Percentiles rank a stretch among this genome's conserved stretches.
Evolutionary conservation across 805 yeast genomes (phyloP).

Genomic region (Candida quercuum): DNA sequence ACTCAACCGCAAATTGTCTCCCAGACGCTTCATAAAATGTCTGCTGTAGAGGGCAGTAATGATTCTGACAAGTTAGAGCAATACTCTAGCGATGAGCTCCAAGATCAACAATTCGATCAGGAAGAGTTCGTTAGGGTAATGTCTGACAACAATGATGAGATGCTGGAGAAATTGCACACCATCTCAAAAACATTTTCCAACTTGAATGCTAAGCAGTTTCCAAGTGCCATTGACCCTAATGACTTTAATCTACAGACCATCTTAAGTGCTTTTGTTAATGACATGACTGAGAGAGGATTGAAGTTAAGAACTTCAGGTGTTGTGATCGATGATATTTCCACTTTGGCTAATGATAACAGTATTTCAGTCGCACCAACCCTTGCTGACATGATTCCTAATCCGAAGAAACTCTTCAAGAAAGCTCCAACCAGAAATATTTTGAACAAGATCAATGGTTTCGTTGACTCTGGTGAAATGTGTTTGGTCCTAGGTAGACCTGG

Average conservation of each 20-base stretch:
- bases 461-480: constrained; percentile 63
- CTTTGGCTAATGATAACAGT: constrained; percentile 1
- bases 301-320: constrained; percentile 37
- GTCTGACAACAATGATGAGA: background rate
- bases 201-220: background rate
- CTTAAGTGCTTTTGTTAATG: constrained; percentile 32
- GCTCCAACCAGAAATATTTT: constrained; percentile 1
- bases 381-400: background rate
- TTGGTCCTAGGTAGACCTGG: constrained; percentile 73
- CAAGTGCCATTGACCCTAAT: constrained; percentile 10
- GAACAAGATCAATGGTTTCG: constrained; percentile 23
- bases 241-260: constrained; percentile 36
- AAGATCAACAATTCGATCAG: background rate
- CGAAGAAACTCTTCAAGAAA: background rate
- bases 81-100: background rate
- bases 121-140: constrained; percentile 5
- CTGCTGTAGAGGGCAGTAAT: too few species aligned
- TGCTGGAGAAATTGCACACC: background rate
- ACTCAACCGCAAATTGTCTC: too few species aligned
- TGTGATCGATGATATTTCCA: background rate
- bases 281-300: constrained; percentile 40
- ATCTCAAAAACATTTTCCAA: background rate
- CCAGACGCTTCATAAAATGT: too few species aligned
- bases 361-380: constrained; percentile 2
- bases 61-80: too few species aligned